Conservation (phyloP, 108 stramenopile species). For the Skeletonema tropicum region DNA sequence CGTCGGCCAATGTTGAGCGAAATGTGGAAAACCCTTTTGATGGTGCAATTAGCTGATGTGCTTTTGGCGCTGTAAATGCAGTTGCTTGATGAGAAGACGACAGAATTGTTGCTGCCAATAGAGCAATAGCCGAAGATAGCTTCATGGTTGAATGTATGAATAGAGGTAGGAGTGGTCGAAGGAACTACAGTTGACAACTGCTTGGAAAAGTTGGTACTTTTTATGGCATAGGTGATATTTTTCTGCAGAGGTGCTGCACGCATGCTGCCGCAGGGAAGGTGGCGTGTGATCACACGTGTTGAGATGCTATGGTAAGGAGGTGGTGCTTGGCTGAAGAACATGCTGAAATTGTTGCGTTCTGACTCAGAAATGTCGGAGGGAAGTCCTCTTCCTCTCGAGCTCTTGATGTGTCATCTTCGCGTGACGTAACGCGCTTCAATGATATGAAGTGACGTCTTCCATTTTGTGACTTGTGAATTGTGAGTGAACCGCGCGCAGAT, state of each 20-base stretch:
- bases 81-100: background rate
- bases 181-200: no score
- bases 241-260: no score
- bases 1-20: constrained; percentile 14
- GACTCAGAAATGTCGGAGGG: background rate
- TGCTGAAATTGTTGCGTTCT: background rate
- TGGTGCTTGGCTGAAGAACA: background rate
- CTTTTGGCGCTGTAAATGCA: background rate
- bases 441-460: no score
- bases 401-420: no score
- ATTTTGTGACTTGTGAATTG: no score
- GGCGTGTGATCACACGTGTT: background rate
- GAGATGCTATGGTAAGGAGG: no score
- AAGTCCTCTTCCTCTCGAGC: background rate
- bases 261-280: no score
- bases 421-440: no score
- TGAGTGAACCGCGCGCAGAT: no score
- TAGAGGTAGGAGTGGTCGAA: no score
- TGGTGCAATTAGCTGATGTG: background rate
- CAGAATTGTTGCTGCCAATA: constrained; percentile 3
- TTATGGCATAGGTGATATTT: no score
- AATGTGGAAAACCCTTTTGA: background rate
- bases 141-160: background rate
- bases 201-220: no score
- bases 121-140: background rate